Base-by-base conservation (phyloP, 1,284 basidiomycete genomes). In the Microbotryum saponariae region DNA sequence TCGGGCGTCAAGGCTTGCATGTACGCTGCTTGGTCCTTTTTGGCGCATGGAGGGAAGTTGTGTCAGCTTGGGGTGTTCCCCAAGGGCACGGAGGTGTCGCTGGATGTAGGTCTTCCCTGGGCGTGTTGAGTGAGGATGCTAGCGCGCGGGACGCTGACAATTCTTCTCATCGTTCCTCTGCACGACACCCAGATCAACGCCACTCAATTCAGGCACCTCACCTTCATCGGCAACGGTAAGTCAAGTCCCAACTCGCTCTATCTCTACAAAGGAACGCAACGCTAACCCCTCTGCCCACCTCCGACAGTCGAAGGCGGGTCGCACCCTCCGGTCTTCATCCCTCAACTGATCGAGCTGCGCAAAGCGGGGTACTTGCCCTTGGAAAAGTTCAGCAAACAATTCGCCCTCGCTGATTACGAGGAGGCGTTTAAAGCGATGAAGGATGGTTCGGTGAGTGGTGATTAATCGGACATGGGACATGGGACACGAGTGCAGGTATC, bases 321-420 rank as follows among this genome's bases (percentile, higher is more conserved):
- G n/a, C 63, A 70, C 56, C 68, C 70, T 20, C 66, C 70, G 2
- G 67, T 64, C 25, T 68, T 67, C 25, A 57, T 68, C 25, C 66
- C 64, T 1, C 54, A 55, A 56, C 48, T 68, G 18, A 57, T 31
- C 29, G 29, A 62, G 37, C 50, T 67, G 1, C 54, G 57, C 59
- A 42, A 58, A 5, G 56, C 62, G 12, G 65, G 64, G 3, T 47
- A 57, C 16, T 70, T 71, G 61, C 67, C 70, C 0, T 54, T 71
- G 27, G 70, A 70, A 44, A 61, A 63, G 44, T 66, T 70, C 47
- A 56, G 54, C 47, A 66, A 65, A 50, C 54, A 56, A 23, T 71
- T 64, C 54, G 16, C 33, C n/a, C 55, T 59, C 23, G 65, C 62
- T 20, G 21, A 70, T 23, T 52, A 70, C 18, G 70, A 71, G 16